Evolutionary conservation across 495 filamentous ascomycete genomes (phyloP).

Genomic region (Talaromyces liani): DNA sequence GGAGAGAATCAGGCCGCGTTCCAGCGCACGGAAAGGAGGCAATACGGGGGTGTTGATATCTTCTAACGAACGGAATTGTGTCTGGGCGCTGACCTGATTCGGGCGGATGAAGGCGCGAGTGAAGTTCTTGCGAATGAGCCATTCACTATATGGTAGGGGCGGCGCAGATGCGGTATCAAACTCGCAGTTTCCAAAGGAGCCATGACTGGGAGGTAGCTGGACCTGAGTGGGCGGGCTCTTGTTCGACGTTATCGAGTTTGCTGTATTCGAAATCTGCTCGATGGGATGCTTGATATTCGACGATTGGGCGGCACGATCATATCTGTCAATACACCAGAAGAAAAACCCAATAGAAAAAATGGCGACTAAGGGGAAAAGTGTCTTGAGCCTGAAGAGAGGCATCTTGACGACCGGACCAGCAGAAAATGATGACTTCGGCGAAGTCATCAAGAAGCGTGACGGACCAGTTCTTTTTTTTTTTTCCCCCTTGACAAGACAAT

Average conservation of each 20-base stretch:
- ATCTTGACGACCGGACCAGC: constrained; percentile 29
- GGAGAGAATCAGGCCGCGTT: constrained; percentile 39
- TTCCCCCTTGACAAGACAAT: not conserved
- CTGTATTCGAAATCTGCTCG: constrained; percentile 19
- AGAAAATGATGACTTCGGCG: constrained; percentile 12
- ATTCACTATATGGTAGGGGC: constrained; percentile 36
- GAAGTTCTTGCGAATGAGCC: constrained; percentile 43
- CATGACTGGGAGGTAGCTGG: constrained; percentile 11
- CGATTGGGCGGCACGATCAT: constrained; percentile 34
- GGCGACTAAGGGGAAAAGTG: constrained; percentile 35
- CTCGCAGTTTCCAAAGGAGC: constrained; percentile 21
- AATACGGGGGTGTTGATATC: constrained; percentile 35
- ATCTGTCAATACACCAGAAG: constrained; percentile 40
- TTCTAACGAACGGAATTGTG: constrained; percentile 36
- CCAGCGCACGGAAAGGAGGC: constrained; percentile 37
- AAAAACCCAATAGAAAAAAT: constrained; percentile 38
- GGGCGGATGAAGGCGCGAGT: constrained; percentile 41
- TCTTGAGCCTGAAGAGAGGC: constrained; percentile 39
- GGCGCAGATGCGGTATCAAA: constrained; percentile 30
- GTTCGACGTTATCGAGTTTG: constrained; percentile 61
- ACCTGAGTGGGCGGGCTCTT: constrained; percentile 45
- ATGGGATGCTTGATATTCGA: constrained; percentile 33
- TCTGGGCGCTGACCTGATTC: constrained; percentile 28
- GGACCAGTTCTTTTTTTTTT: constrained; percentile 9
- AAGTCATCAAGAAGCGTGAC: constrained; percentile 13